Evolutionary conservation across 1,284 basidiomycete species (phyloP).

Genomic region (Tetrapyrgos nigripes): DNA sequence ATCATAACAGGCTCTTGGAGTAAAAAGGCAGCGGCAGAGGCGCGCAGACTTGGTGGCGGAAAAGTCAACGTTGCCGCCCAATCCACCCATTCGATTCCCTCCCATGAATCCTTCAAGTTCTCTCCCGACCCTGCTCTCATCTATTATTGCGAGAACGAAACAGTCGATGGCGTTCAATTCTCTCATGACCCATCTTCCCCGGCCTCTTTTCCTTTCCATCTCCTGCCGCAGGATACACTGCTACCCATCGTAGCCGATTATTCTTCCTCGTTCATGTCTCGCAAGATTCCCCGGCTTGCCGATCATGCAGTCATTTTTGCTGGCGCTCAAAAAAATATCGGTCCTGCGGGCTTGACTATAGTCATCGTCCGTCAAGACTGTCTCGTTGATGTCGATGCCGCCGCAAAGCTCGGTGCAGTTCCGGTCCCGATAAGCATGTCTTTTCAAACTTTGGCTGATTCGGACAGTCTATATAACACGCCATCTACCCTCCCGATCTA

Average conservation of each 20-base stretch:
- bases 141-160: constrained; percentile 99
- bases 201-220: constrained; percentile 86
- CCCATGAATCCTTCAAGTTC: constrained; percentile 78
- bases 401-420: constrained; percentile 74
- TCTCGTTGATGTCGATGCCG: constrained; percentile 85
- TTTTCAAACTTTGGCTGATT: constrained; percentile 87
- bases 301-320: constrained; percentile 96
- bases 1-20: constrained; percentile 93
- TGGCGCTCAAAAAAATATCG: constrained; percentile 99
- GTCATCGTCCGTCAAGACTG: constrained; percentile 94
- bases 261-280: constrained; percentile 96
- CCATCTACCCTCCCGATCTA: constrained; percentile 95
- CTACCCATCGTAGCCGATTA: constrained; percentile 95
- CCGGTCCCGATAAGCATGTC: constrained; percentile 84
- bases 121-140: constrained; percentile 85
- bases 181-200: constrained; percentile 57
- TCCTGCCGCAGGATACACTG: constrained; percentile 64
- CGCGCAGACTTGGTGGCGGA: constrained; percentile 64
- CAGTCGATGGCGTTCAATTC: constrained; percentile 96
- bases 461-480: constrained; percentile 92
- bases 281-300: constrained; percentile 88
- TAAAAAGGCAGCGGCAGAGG: constrained; percentile 86
- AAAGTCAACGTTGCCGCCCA: constrained; percentile 78
- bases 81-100: constrained; percentile 84
- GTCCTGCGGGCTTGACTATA: constrained; percentile 93